phyloP scores from a whole-genome alignment of 2,329 filamentous ascomycete species.

The Aspergillus alliaceus region DNA sequence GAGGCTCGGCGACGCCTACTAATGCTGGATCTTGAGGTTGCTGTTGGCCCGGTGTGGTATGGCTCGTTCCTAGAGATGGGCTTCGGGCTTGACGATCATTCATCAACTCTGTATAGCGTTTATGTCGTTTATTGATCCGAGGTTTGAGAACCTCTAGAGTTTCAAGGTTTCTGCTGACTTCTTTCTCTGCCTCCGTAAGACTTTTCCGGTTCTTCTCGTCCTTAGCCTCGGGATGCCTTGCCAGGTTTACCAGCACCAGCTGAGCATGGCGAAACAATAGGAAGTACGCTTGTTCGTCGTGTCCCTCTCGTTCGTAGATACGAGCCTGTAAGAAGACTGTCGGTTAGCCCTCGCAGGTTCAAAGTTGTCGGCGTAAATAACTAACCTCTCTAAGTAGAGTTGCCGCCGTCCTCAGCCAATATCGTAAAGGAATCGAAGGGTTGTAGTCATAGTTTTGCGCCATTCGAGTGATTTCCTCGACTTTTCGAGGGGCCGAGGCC shows the following conservation, averaged over 20 bases:
- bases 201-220: constrained; percentile 59
- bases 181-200: constrained; percentile 58
- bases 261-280: constrained; percentile 86
- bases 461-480: constrained; percentile 73
- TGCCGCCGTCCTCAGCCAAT: constrained; percentile 79
- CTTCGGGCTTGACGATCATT: constrained; percentile 46
- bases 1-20: constrained; percentile 56
- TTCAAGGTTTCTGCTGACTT: constrained; percentile 64
- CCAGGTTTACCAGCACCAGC: constrained; percentile 75
- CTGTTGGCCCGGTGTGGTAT: constrained; percentile 14
- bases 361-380: constrained; percentile 1
- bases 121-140: constrained; percentile 68
- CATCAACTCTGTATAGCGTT: constrained; percentile 62
- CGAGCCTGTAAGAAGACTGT: constrained; percentile 59
- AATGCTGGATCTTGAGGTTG: constrained; percentile 58
- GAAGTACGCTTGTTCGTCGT: constrained; percentile 84
- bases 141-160: constrained; percentile 79
- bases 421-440: constrained; percentile 69
- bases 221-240: constrained; percentile 72
- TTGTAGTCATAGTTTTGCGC: constrained; percentile 83
- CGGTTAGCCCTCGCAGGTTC: background rate
- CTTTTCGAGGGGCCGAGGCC: constrained; percentile 60
- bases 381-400: constrained; percentile 77
- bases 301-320: constrained; percentile 81
- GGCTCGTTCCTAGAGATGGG: constrained; percentile 21